Percentiles rank a stretch among this genome's conserved stretches.
Evolutionary conservation across 352 stramenopile species (phyloP).

Genomic region (Phytophthora colocasiae): DNA sequence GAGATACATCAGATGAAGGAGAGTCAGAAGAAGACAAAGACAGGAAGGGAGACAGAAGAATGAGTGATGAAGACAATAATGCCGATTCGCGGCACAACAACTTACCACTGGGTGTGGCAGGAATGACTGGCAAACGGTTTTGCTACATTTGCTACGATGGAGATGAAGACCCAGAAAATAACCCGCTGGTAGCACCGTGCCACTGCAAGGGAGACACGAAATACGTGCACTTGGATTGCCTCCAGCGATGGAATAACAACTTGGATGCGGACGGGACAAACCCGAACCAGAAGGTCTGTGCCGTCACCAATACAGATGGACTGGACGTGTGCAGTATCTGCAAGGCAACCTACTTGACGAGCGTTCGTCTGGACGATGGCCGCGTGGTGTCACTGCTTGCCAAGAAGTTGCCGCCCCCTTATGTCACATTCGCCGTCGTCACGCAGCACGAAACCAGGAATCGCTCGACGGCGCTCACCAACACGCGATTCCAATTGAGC

Average conservation of each 20-base stretch:
- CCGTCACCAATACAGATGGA: slow-evolving; percentile 90
- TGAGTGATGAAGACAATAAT: slow-evolving; percentile 19
- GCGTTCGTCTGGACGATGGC: slow-evolving; percentile 87
- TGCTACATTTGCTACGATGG: slow-evolving; percentile 96
- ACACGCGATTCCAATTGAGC: slow-evolving; percentile 93
- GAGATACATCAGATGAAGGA: slow-evolving; percentile 79
- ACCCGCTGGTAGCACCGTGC: slow-evolving; percentile 91
- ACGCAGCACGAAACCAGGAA: slow-evolving; percentile 90
- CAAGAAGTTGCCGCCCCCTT: slow-evolving; percentile 88
- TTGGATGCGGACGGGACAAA: slow-evolving; percentile 78
- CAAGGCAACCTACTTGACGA: slow-evolving; percentile 92
- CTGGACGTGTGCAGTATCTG: slow-evolving; percentile 92
- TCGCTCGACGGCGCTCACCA: slow-evolving; percentile 85
- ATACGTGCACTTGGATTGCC: slow-evolving; percentile 92
- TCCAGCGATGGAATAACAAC: slow-evolving; percentile 94
- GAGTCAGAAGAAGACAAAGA: slow-evolving; percentile 87
- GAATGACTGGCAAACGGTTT: slow-evolving; percentile 62
- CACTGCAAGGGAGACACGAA: slow-evolving; percentile 94
- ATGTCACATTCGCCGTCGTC: slow-evolving; percentile 92
- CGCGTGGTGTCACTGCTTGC: slow-evolving; percentile 87
- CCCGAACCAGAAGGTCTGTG: slow-evolving; percentile 89
- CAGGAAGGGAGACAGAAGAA: slow-evolving; percentile 34
- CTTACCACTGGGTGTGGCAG: slow-evolving; percentile 53
- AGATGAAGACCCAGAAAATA: slow-evolving; percentile 84
- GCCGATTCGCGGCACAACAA: slow-evolving; percentile 22